Percentiles rank a stretch among this genome's conserved stretches.
Evolutionary conservation across 108 stramenopile genomes (phyloP).

Genomic region (Cyclostephanos tholiformis): DNA sequence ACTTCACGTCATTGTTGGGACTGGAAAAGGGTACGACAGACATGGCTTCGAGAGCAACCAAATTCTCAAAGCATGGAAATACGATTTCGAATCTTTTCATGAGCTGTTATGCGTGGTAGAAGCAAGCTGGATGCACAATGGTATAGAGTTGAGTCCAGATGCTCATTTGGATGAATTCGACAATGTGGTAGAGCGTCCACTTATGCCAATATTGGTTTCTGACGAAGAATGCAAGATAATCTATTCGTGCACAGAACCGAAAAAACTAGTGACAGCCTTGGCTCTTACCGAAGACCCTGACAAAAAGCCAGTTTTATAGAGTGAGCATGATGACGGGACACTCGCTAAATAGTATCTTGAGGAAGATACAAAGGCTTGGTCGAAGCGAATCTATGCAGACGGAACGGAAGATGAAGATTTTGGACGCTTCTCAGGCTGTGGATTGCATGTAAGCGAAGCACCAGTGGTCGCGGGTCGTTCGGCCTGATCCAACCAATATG

Average conservation of each 20-base stretch:
- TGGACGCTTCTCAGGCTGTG: not conserved
- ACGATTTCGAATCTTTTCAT: slow-evolving; percentile 45
- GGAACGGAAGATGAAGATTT: slow-evolving; percentile 20
- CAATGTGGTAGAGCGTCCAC: slow-evolving; percentile 22
- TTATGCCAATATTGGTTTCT: slow-evolving; percentile 19
- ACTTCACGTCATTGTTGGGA: slow-evolving; percentile 37
- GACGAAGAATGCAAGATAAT: slow-evolving; percentile 24
- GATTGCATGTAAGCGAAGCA: slow-evolving; percentile 22
- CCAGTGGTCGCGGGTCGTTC: slow-evolving; percentile 36
- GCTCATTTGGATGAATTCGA: slow-evolving; percentile 26
- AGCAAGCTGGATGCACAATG: slow-evolving; percentile 48
- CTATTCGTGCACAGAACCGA: slow-evolving; percentile 1
- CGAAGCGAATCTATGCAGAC: slow-evolving; percentile 32
- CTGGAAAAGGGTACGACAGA: slow-evolving; percentile 25
- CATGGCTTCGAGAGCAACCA: slow-evolving; percentile 22
- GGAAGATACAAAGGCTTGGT: slow-evolving; percentile 30
- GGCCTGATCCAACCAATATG: slow-evolving; percentile 15
- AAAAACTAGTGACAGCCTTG: slow-evolving; percentile 43
- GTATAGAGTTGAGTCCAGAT: slow-evolving; percentile 22
- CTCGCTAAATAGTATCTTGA: slow-evolving; percentile 39
- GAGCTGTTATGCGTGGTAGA: slow-evolving; percentile 44
- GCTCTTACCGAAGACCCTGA: slow-evolving; percentile 36
- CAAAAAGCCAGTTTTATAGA: slow-evolving; percentile 42
- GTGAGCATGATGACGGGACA: slow-evolving; percentile 50
- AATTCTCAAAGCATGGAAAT: slow-evolving; percentile 39